Evolutionary conservation across 1,139 yeast genomes (phyloP), one percentile per base, ranked within the genome.

Genomic region (Hansenula sp.): DNA sequence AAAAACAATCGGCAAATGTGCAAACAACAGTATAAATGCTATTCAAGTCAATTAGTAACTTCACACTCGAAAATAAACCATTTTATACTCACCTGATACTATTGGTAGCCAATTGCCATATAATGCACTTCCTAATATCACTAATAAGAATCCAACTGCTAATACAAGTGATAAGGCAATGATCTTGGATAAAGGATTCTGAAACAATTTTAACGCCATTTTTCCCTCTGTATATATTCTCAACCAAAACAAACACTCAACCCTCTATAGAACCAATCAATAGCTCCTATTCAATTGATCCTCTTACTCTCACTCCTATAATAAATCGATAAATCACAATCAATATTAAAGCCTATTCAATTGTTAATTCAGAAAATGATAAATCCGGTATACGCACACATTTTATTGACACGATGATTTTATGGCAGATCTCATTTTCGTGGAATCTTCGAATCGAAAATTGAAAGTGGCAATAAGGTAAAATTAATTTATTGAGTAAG

Each of bases 101-200:
- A 45, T 77, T 75, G 95, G 94, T 49, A 76, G 70, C 95, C 95
- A 86, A 59, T 82, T 84, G 39, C 84, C 83, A 28, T 47, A 50
- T 5, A 52, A 44, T 6, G 82, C 82, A 20, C 90, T 86, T 14
- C 94, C 87, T 18, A 86, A 70, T n/a, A 86, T 80, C 37, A 85
- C 81, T 43, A 85, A 68, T 34, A 87, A 73, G 52, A 86, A 86
- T 12, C 96, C 95, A 58, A 82, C 69, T 1, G 95, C 86, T 35
- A 86, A 70, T 30, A 85, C 79, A 34, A 83, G 70, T 18, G 94
- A 80, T 29, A 87, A 76, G 2, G 82, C 79, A 31, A 86, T 84
- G 58, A 86, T 84, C 55, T 79, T 80, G 50, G 82, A 79, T 43
- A 86, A 67, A 13, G 94, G 94, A 51, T 80, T 81, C 2, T 31